phyloP scores from a whole-genome alignment of 1,139 yeast genomes.

The Zygosaccharomyces pseudobailii region DNA sequence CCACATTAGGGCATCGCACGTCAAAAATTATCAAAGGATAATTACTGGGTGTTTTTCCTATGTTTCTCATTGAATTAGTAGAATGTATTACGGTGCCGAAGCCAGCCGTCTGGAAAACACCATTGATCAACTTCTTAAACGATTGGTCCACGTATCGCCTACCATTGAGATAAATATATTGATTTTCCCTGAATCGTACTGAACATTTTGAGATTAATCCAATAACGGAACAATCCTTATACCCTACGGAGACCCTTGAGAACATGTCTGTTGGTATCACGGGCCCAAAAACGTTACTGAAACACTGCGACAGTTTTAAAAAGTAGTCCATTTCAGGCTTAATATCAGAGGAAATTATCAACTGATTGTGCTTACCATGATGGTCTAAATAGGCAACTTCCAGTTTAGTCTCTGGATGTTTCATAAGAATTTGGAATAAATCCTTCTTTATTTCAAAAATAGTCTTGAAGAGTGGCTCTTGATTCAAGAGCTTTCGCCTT shows the following conservation, averaged over 20 bases:
- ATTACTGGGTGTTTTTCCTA: conserved; percentile 32
- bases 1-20: conserved; percentile 33
- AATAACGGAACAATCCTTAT: conserved; percentile 29
- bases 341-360: conserved; percentile 10
- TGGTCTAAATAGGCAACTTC: conserved; percentile 19
- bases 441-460: conserved; percentile 36
- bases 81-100: conserved; percentile 23
- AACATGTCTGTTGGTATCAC: conserved; percentile 17
- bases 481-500: conserved; percentile 37
- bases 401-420: conserved; percentile 32
- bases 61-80: conserved; percentile 14
- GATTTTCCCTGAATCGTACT: conserved; percentile 38
- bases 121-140: conserved; percentile 33
- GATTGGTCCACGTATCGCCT: conserved; percentile 32
- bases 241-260: conserved; percentile 22
- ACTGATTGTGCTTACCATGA: neutral
- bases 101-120: conserved; percentile 27
- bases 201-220: conserved; percentile 35
- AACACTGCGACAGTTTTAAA: conserved; percentile 12
- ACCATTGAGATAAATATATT: conserved; percentile 46
- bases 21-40: conserved; percentile 41
- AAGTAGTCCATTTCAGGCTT: neutral
- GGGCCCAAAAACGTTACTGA: conserved; percentile 18
- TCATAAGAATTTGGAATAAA: conserved; percentile 37
- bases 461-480: conserved; percentile 26